Evolutionary conservation across 768 basidiomycete genomes (phyloP).

Genomic region (Vararia minispora): DNA sequence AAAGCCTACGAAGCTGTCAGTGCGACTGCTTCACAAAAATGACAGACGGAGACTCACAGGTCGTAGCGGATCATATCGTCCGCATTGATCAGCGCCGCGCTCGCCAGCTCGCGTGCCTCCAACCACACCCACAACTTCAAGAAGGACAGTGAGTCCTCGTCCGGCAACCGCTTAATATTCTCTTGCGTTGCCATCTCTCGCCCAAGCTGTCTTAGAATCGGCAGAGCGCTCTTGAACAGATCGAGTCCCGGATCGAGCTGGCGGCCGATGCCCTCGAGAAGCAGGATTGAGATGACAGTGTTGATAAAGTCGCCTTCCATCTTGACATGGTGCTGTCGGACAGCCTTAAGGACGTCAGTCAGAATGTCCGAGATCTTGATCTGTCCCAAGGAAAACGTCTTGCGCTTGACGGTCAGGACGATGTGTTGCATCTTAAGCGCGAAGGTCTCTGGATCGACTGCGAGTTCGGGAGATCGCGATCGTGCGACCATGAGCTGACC

Average conservation of each 20-base stretch:
- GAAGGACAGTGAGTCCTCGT: conserved; percentile 71
- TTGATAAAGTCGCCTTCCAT: conserved; percentile 99
- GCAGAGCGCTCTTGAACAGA: conserved; percentile 90
- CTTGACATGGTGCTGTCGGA: conserved; percentile 90
- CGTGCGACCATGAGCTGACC: conserved; percentile 96
- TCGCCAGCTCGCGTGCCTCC: conserved; percentile 83
- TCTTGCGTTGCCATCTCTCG: conserved; percentile 80
- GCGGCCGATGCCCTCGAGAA: conserved; percentile 93
- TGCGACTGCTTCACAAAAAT: conserved; percentile 1
- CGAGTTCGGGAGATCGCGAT: conserved; percentile 83
- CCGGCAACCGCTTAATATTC: conserved; percentile 48
- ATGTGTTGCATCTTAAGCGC: conserved; percentile 97
- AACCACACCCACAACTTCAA: conserved; percentile 93
- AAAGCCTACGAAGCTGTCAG: conserved; percentile 30
- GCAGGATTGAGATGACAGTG: conserved; percentile 87
- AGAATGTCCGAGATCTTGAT: conserved; percentile 94
- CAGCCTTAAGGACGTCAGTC: conserved; percentile 76
- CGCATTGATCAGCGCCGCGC: conserved; percentile 63
- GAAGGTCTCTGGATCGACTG: conserved; percentile 87
- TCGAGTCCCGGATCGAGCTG: conserved; percentile 89
- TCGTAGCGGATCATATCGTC: conserved; percentile 86
- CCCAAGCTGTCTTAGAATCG: conserved; percentile 86
- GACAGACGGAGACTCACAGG: conserved; percentile 40
- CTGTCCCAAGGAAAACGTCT: conserved; percentile 94
- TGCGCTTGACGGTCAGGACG: conserved; percentile 85